Base-by-base conservation (phyloP, 176 grass and related monocot species). In the Pontederia crassipes region DNA sequence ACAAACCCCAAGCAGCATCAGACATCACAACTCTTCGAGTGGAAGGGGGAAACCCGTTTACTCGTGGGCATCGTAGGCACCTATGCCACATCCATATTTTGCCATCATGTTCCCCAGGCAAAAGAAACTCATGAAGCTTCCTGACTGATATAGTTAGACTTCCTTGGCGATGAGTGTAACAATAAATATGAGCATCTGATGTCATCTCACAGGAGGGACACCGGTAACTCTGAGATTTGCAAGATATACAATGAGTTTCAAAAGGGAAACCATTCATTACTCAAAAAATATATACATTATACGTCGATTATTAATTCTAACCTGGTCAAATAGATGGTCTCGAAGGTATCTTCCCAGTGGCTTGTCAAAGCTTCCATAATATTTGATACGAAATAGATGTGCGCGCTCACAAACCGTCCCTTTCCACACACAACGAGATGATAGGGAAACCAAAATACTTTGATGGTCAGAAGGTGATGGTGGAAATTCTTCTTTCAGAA, bases 401-500 rank as follows among this genome's bases (percentile, higher is more conserved):
- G 14, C 49, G 49, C 84, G 69, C 81, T 98, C 81, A 81, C 93
- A 98, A 18, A 87, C 69, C 53, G 77, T 78, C 72, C 73, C 88
- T 69, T 89, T 89, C 93, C 93, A 83, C 56, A 83, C 84, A 75
- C 81, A 92, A 35, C 87, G 79, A 17, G 87, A 86, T 35, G 93
- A 98, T 26, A 92, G 68, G 81, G 87, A 92, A 83, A 92, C 93
- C 68, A 98, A 85, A 87, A 98, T 92, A 81, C 87, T 98, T 75
- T 92, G 87, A 81, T 92, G 86, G 24, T 98, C 93, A 45, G 93
- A 86, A 64, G 87, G 84, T 58, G 93, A 98, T 46, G 79, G 79
- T 35, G 72, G 76, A 63, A 80, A 64, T 73, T 98, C 84, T 54
- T 86, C 93, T 50, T 82, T 83, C 47, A 63, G 79, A 58, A 68